Evolutionary conservation across 2,329 filamentous ascomycete species (phyloP), one percentile per base, ranked within the genome.

Genomic region (Claviceps lovelessii): DNA sequence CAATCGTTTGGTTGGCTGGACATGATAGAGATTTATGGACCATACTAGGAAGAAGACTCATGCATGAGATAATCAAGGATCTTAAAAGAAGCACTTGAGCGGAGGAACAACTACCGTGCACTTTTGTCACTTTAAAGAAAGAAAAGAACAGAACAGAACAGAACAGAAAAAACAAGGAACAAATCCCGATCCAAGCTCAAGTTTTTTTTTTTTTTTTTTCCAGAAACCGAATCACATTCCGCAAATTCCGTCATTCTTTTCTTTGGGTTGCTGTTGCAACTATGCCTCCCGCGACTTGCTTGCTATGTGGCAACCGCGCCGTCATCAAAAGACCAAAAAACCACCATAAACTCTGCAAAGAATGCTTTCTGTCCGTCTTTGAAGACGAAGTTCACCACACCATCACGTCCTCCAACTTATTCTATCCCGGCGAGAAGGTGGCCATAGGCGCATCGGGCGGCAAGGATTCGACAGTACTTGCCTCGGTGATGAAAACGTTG

Each of bases 391-490:
- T 95, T 50, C 90, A 97, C 67, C 86, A 95, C 65, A 97, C 93
- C 5, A 95, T 98, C 63, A 83, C 78, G 31, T 81, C 85, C 2
- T 88, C 86, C 19, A 73, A 77, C n/a, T 79, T 98, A 17, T 98
- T 98, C 70, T 75, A 76, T 48, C 83, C 78, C 1, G 91, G 91
- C 56, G 93, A 98, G 68, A 82, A 80, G 57, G 80, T 98, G 44
- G 94, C 93, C 8, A 96, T 98, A 64, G 94, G 93, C 47, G 93
- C 94, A 51, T 96, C 90, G 1, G 93, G 93, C 54, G 93, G 93
- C 62, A 98, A 98, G 72, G 93, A 98, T 69, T 96, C 90, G 53
- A 98, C 93, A 0, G 93, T 98, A 0, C 77, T 98, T 11, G 93
- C 93, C 5, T 94, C 90, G 0, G 90, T 98, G 0, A 77, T 98